phyloP scores from a whole-genome alignment of 75 land plant species.

The Sequoiadendron giganteum region DNA sequence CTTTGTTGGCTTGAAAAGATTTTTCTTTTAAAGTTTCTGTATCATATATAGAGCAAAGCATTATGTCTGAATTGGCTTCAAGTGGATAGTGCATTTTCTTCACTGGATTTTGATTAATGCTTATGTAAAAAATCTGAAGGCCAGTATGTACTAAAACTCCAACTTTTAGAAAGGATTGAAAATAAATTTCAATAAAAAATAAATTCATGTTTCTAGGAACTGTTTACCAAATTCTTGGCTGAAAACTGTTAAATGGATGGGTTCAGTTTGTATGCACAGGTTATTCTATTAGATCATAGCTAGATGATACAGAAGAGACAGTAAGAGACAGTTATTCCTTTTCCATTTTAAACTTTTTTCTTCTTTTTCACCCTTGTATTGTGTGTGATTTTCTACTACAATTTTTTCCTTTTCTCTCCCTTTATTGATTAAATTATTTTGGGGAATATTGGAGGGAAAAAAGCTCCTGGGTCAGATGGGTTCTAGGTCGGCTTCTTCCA shows the following conservation, averaged over 20 bases:
- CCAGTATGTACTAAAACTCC: background rate
- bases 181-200: background rate
- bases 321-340: background rate
- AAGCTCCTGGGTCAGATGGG: too few relatives aligned
- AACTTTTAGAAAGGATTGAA: background rate
- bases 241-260: background rate
- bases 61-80: background rate
- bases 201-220: background rate
- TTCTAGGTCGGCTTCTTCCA: too few relatives aligned
- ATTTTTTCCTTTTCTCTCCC: background rate
- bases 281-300: background rate
- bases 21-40: background rate
- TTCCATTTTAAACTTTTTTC: background rate
- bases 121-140: background rate
- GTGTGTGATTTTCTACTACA: background rate
- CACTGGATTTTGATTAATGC: background rate
- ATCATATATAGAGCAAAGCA: background rate
- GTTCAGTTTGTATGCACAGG: background rate
- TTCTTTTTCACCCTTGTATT: background rate
- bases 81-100: slow-evolving; percentile 1
- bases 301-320: background rate
- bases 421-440: background rate
- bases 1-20: background rate
- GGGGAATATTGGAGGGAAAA: background rate
- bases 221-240: background rate